phyloP scores from a whole-genome alignment of 2,329 filamentous ascomycete species.

The Plectosphaerella sp. region DNA sequence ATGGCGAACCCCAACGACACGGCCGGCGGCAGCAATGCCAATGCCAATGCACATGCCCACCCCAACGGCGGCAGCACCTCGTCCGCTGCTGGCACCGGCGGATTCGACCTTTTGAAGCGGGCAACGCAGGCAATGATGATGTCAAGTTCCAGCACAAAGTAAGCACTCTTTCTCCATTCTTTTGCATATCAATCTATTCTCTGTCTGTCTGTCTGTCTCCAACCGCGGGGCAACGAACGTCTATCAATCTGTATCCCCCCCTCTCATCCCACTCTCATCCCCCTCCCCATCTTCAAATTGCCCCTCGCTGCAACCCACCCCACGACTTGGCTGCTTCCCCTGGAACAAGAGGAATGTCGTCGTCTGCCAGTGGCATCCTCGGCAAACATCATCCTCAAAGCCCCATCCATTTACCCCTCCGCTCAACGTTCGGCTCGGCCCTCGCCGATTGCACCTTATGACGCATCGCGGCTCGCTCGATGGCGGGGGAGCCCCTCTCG shows the following conservation, averaged over 20 bases:
- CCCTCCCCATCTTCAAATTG: constrained; percentile 10
- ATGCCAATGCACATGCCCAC: background rate
- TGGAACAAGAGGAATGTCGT: no score
- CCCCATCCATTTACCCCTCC: no score
- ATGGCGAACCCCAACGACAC: constrained; percentile 1
- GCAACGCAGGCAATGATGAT: constrained; percentile 62
- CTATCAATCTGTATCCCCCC: background rate
- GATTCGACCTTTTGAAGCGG: constrained; percentile 53
- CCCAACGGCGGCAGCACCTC: constrained; percentile 19
- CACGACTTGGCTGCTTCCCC: no score
- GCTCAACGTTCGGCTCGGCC: no score
- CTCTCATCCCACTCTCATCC: constrained; percentile 11
- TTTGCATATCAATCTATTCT: background rate
- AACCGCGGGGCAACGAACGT: background rate
- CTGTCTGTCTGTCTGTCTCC: background rate
- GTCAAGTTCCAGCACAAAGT: constrained; percentile 35
- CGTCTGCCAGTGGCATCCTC: no score
- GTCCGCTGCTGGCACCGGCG: constrained; percentile 35
- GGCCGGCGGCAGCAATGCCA: background rate
- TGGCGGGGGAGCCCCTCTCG: no score
- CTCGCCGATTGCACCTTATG: no score
- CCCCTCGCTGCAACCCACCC: no score
- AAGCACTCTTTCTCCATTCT: background rate
- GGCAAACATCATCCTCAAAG: no score
- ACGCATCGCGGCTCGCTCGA: no score